Evolutionary conservation across 345 rosid genomes (phyloP).

Genomic region (Linum usitatissimum): DNA sequence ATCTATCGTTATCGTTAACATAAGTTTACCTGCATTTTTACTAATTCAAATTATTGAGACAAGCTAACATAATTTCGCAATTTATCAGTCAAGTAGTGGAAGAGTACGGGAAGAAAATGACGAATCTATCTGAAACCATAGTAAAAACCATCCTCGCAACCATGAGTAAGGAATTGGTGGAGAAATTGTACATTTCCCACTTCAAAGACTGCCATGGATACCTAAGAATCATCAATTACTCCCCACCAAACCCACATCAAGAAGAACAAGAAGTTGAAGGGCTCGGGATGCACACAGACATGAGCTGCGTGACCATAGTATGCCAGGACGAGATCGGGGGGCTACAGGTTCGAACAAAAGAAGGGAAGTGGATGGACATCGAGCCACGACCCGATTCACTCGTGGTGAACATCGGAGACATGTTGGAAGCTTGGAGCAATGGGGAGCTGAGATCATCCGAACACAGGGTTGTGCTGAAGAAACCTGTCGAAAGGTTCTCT

Average conservation of each 20-base stretch:
- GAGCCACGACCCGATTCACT: constrained; percentile 25
- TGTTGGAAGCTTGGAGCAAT: constrained; percentile 41
- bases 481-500: constrained; percentile 19
- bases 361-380: constrained; percentile 35
- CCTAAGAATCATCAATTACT: constrained; percentile 29
- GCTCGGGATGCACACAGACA: constrained; percentile 37
- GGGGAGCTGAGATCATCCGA: constrained; percentile 28
- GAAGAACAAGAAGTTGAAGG: constrained; percentile 25
- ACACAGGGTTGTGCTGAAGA: constrained; percentile 26
- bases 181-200: constrained; percentile 19
- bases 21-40: no score
- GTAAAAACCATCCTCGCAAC: constrained; percentile 17
- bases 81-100: constrained; percentile 12
- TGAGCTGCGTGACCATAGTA: constrained; percentile 36
- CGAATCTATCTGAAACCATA: constrained; percentile 22
- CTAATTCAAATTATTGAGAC: no score
- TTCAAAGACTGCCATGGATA: constrained; percentile 34
- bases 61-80: background rate
- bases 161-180: constrained; percentile 19
- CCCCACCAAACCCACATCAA: constrained; percentile 13
- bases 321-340: constrained; percentile 33
- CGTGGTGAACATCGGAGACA: constrained; percentile 34
- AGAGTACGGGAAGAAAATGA: constrained; percentile 31
- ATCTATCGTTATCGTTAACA: no score
- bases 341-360: constrained; percentile 31